Base-by-base conservation (phyloP, 2,329 filamentous ascomycete species). In the Bipolaris sorokiniana region DNA sequence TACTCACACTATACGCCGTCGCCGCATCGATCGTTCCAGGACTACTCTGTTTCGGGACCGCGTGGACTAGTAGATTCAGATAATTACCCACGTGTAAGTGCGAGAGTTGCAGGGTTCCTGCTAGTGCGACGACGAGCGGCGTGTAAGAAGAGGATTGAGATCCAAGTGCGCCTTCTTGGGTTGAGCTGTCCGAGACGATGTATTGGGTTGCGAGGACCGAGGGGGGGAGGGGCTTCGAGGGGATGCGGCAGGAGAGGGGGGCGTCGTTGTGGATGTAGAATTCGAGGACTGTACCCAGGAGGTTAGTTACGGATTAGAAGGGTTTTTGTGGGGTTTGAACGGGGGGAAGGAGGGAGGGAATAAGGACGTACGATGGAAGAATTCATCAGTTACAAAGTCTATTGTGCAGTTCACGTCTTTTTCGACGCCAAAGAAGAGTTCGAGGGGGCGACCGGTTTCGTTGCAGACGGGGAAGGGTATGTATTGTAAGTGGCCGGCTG, bases 211-310 rank as follows among this genome's bases (percentile, higher is more conserved):
- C 66, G 59, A 69, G 54, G 26, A 77, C 75, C 18, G 71, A 70
- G 9, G 77, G 72, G 1, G 78, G 72, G 1, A 86, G 78, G 0
- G 94, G 94, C 7, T 89, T 88, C 0, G 91, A 86, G 26, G 94
- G 92, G 13, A 98, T 86, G 50, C 95, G 93, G 78, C 95, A 99
- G 52, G 92, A 88, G 48, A 98, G 83, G 9, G 95, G 95, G 16
- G 92, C 93, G 78, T 99, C 95, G 80, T 90, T 92, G 83, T 98
- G 95, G 76, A 98, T 89, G 83, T 98, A 98, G 84, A 97, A 98
- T 80, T 98, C 91, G 80, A 94, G 88, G 49, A 94, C 44, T 46
- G 13, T 26, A 11, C 22, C 13, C 4, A 23, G 40, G 28, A 15
- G 28, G 41, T 44, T 26, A 16, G 22, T 5, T 9, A 22, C 1